Evolutionary conservation across 371 early-diverging fungal species (phyloP), one percentile per base, ranked within the genome.

Genomic region (Mucor saturninus): DNA sequence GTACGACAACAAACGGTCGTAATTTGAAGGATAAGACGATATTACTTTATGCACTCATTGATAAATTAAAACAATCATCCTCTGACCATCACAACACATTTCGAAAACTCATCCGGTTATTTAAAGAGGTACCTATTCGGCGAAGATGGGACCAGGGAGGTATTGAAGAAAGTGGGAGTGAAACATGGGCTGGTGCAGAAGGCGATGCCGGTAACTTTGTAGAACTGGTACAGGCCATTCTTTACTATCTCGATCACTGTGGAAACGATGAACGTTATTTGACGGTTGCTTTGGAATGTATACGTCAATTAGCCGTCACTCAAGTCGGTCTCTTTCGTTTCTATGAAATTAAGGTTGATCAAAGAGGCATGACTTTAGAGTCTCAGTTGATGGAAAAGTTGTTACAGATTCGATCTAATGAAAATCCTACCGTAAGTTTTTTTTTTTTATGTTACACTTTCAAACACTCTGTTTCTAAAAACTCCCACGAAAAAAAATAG

Each of bases 181-280:
- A 77, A 9, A 59, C 77, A 7, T 82, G 83, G 83, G 74, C 74
- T 5, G 76, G 75, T 30, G 74, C 63, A 1, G 31, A 73, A 1
- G 61, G 67, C 1, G 75, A 82, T 57, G 83, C 77, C 4, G 76
- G 80, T 9, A 79, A 77, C 32, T 82, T 82, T 68, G 80, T 76
- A 2, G 80, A 82, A 29, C 38, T 68, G 0, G 62, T 79, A 8
- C 75, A 79, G 50, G 63, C 64, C 11, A 65, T 73, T 3, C 21
- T 76, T 4, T 28, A 59, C 7, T 69, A 68, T 30, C 56, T 77
- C 0, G 65, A 61, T 13, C 48, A 57, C 8, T 31, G 51, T 13
- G 28, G 37, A 4, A 45, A 29, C 14, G 26, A 54, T 31, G 38
- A 51, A 29, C 52, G 52, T 10, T 45, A 49, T 8, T 49, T 61